Evolutionary conservation across 805 yeast genomes (phyloP).

Genomic region (Candida andamanensis): DNA sequence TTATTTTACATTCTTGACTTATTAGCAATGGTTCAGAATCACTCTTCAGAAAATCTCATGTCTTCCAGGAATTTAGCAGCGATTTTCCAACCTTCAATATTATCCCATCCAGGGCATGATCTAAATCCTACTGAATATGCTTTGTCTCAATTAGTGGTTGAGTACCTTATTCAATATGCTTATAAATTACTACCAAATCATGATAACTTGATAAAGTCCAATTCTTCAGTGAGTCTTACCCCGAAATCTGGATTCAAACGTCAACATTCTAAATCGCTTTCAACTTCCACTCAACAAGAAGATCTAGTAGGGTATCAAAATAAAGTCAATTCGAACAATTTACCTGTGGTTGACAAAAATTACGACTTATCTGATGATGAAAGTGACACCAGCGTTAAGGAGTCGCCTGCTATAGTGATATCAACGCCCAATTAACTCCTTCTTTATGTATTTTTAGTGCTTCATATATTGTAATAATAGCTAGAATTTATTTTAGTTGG

Average conservation of each 20-base stretch:
- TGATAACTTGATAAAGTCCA: conserved; percentile 6
- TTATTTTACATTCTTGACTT: conserved; percentile 83
- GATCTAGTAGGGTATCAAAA: conserved; percentile 32
- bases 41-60: conserved; percentile 79
- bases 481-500: no score
- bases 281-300: conserved; percentile 25
- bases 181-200: conserved; percentile 65
- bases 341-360: conserved; percentile 43
- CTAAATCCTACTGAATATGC: conserved; percentile 90
- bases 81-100: conserved; percentile 92
- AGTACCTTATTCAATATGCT: conserved; percentile 83
- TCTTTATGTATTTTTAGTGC: conserved; percentile 5
- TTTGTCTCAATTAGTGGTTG: conserved; percentile 77
- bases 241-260: conserved; percentile 11
- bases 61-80: conserved; percentile 91
- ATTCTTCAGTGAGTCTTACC: not conserved
- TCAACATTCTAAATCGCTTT: conserved; percentile 33
- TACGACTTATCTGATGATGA: conserved; percentile 27
- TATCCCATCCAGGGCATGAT: conserved; percentile 90
- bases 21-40: conserved; percentile 76
- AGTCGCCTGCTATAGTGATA: conserved; percentile 9
- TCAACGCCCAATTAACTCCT: no score
- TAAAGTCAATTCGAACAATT: conserved; percentile 25
- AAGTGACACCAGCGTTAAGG: no score
- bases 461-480: conserved; percentile 2